A percentile compares a stretch with the other conserved stretches of the same genome.
Conservation (phyloP, 1,284 basidiomycete species). For the Cryptococcus floricola region DNA sequence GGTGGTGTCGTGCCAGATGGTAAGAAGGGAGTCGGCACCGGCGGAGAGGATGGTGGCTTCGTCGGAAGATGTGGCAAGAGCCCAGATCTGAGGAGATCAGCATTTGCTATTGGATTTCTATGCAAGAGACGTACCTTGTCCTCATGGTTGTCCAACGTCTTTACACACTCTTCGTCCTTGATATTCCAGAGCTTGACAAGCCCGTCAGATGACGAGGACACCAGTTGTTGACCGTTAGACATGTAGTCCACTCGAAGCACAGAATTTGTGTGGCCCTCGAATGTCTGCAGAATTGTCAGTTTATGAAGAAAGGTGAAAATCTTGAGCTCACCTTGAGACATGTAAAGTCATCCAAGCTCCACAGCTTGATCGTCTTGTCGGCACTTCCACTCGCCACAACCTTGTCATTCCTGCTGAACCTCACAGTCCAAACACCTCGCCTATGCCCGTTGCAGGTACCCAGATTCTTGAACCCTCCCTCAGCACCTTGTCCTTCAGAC, state of each 20-base stretch:
- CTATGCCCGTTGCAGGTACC: conserved; percentile 95
- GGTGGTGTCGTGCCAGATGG: conserved; percentile 91
- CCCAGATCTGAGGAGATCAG: conserved; percentile 66
- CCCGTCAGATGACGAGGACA: conserved; percentile 87
- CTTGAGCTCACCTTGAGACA: conserved; percentile 63
- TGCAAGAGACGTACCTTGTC: conserved; percentile 65
- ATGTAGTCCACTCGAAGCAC: conserved; percentile 91
- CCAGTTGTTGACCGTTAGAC: conserved; percentile 76
- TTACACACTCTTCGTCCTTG: conserved; percentile 75
- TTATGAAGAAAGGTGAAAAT: not conserved
- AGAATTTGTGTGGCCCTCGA: conserved; percentile 95
- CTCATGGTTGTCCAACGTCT: conserved; percentile 93
- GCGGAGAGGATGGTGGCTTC: conserved; percentile 82
- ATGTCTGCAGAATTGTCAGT: conserved; percentile 57
- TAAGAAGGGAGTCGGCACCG: conserved; percentile 88
- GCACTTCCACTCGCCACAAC: conserved; percentile 90
- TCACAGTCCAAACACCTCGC: conserved; percentile 91
- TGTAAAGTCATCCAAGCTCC: conserved; percentile 86
- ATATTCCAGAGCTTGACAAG: conserved; percentile 95
- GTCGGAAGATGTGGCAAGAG: conserved; percentile 71
- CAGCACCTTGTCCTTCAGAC: conserved; percentile 18
- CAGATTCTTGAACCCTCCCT: conserved; percentile 61
- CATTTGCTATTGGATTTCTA: not conserved
- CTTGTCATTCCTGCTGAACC: conserved; percentile 77
- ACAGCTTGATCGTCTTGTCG: conserved; percentile 89